These are phyloP conservation scores for Ajuga reptans DNA, from an alignment of 305 asterid species.

Conservation along the genomic window DNA sequence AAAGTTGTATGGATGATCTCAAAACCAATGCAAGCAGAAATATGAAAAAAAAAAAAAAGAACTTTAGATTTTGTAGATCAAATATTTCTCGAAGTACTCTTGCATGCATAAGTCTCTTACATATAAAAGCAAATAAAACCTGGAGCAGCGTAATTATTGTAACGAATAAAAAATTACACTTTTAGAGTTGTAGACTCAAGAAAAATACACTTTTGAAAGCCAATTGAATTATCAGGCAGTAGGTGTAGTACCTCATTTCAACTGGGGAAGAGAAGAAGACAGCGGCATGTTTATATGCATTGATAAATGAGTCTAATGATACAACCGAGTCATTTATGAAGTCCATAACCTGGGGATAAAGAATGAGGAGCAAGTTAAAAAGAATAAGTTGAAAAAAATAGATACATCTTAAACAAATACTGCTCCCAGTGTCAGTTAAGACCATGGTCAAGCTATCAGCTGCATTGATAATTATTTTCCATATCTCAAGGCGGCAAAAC, in stretches of 20 bases:
- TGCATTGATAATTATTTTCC: constrained; percentile 3
- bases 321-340: constrained; percentile 90
- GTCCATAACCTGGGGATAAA: constrained; percentile 74
- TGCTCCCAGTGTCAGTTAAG: not conserved
- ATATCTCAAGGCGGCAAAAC: not conserved
- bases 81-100: not conserved
- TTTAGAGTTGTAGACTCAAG: constrained; percentile 7
- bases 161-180: not conserved
- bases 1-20: not conserved
- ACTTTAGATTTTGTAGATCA: not conserved
- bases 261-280: constrained; percentile 64
- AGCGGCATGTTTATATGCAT: constrained; percentile 70
- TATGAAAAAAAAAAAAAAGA: not conserved
- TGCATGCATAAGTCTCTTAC: not conserved
- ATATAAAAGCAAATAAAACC: not conserved
- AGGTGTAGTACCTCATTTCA: constrained; percentile 52
- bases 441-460: constrained; percentile 11
- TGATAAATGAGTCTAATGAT: constrained; percentile 73
- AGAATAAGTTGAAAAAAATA: not conserved
- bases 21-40: not conserved
- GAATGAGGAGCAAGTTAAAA: not conserved
- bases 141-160: not conserved
- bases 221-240: not conserved
- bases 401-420: constrained; percentile 13
- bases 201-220: not conserved